Base-by-base conservation (phyloP, 345 rosid species). In the Physaria fendleri region DNA sequence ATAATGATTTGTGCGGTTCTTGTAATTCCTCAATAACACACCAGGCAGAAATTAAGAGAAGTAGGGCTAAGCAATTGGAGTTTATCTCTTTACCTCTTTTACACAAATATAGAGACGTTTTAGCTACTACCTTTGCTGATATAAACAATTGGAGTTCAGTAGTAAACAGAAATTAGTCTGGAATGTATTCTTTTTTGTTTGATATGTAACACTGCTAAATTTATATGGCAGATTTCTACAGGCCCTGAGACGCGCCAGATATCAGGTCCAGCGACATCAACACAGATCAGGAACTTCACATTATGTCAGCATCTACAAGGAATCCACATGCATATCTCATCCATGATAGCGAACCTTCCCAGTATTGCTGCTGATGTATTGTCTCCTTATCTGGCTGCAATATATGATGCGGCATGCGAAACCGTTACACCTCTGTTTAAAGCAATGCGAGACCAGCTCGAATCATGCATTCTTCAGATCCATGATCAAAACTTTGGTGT, bases 201-300 rank as follows among this genome's bases (percentile, higher is more conserved):
- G 53, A 23, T 8, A 23, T 46, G 39, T 62, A 56, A 70, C 65
- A 9, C 16, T 41, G 28, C 39, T 63, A 23, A 64, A 15, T 71
- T 38, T 57, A 25, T 55, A 61, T 83, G 65, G 40, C 95, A 90
- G 97, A 90, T 94, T 72, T 94, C 99, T 33, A 76, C 97, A 30
- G 97, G 99, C 68, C 93, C 84, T 25, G 97, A 94, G 76, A 90
- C 95, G 13, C 96, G 97, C 25, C 95, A 90, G 73, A 74, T 94
- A 38, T 66, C 79, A 15, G 96, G 82, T 65, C 85, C 95, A 40
- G 97, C 93, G 54, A 90, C 95, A 35, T 46, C 83, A 40, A 92
- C 97, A 39, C 97, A 94, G 64, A 57, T 85, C 77, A 84, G 78
- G 77, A 94, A 90, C 73, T 94, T 90, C 56, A 83, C 88, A 16